Evolutionary conservation across 805 yeast species (phyloP).

Genomic region (Wickerhamomyces bovis): DNA sequence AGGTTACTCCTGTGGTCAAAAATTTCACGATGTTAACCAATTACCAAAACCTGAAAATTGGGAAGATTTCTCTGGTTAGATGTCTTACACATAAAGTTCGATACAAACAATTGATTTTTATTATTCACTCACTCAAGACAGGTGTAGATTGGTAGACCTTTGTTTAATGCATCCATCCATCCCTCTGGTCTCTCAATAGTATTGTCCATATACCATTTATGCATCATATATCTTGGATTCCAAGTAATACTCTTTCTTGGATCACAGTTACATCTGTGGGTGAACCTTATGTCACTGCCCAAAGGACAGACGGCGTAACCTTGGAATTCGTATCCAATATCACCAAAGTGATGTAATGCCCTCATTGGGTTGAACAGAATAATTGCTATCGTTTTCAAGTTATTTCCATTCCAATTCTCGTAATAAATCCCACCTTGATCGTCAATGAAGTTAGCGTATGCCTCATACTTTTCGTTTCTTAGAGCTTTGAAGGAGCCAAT

Average conservation of each 20-base stretch:
- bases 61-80: slow-evolving; percentile 41
- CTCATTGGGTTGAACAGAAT: slow-evolving; percentile 46
- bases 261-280: slow-evolving; percentile 66
- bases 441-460: slow-evolving; percentile 57
- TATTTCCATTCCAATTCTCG: slow-evolving; percentile 89
- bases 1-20: slow-evolving; percentile 67
- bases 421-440: slow-evolving; percentile 68
- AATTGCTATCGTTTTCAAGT: slow-evolving; percentile 69
- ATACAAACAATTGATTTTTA: neutral
- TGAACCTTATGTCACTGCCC: slow-evolving; percentile 49
- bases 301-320: slow-evolving; percentile 63
- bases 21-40: slow-evolving; percentile 50
- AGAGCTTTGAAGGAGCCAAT: slow-evolving; percentile 64
- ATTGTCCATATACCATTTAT: slow-evolving; percentile 49
- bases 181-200: slow-evolving; percentile 50
- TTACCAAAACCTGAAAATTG: slow-evolving; percentile 62
- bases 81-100: neutral
- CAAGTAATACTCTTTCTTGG: slow-evolving; percentile 66
- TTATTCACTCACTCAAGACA: neutral
- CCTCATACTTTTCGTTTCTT: slow-evolving; percentile 46
- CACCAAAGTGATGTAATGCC: slow-evolving; percentile 62
- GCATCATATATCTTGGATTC: slow-evolving; percentile 61
- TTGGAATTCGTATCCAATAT: slow-evolving; percentile 69
- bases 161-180: slow-evolving; percentile 46
- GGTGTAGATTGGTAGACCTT: slow-evolving; percentile 2